Percentiles rank a stretch among this genome's conserved stretches.
Conservation (phyloP, 495 filamentous ascomycete genomes). For the Hypoxylon crocopeplum region DNA sequence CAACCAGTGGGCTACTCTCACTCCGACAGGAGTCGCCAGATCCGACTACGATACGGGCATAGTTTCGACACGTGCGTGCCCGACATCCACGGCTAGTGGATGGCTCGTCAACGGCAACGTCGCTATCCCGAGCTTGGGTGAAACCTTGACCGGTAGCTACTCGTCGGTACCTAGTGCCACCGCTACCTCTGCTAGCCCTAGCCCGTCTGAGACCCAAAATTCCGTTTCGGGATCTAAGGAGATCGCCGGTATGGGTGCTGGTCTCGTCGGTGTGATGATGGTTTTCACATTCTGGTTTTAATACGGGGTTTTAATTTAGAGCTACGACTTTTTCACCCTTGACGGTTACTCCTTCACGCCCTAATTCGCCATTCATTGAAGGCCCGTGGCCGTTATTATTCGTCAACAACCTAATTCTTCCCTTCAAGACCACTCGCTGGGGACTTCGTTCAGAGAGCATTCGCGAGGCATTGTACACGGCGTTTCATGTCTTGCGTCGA, state of each 20-base stretch:
- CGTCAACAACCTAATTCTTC: conserved; percentile 13
- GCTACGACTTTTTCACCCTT: conserved; percentile 8
- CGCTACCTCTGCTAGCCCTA: conserved; percentile 26
- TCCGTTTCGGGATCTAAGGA: conserved; percentile 54
- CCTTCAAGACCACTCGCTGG: conserved; percentile 2
- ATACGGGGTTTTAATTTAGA: neutral
- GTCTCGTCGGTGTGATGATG: conserved; percentile 60
- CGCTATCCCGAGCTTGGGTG: conserved; percentile 71
- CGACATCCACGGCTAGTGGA: conserved; percentile 67
- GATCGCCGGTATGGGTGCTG: conserved; percentile 60
- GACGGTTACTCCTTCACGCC: neutral
- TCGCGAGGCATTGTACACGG: conserved; percentile 30
- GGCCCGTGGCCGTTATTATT: neutral
- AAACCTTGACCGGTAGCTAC: conserved; percentile 50
- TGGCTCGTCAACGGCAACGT: conserved; percentile 77
- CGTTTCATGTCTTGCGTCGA: conserved; percentile 22
- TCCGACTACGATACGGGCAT: conserved; percentile 65
- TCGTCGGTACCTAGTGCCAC: conserved; percentile 38
- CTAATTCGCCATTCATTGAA: conserved; percentile 3
- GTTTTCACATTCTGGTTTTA: conserved; percentile 61
- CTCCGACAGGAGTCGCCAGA: conserved; percentile 69
- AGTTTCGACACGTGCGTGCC: conserved; percentile 72
- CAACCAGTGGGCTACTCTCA: conserved; percentile 75
- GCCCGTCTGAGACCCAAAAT: conserved; percentile 39
- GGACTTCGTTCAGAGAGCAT: conserved; percentile 10